Evolutionary conservation across 2,329 filamentous ascomycete genomes (phyloP).

Genomic region (Magnaporthiopsis rhizophila): DNA sequence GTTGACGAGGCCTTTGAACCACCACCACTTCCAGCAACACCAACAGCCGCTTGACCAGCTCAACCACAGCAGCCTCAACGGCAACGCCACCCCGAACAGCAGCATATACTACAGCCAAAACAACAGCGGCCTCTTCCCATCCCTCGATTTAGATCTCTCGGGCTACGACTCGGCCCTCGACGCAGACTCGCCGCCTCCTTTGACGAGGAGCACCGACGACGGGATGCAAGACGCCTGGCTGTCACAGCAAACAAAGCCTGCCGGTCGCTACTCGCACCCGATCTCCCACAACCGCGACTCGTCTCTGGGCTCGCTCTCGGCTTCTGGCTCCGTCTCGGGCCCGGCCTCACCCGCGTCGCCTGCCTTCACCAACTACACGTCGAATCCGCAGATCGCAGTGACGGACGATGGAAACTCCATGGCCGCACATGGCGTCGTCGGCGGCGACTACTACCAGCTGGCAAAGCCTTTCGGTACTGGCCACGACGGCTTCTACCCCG

Average conservation of each 20-base stretch:
- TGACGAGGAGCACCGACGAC: constrained; percentile 3
- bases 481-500: constrained; percentile 31
- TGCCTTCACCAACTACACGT: constrained; percentile 38
- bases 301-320: constrained; percentile 52
- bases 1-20: constrained; percentile 6
- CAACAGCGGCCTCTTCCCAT: not conserved
- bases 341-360: constrained; percentile 50
- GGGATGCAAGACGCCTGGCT: constrained; percentile 4
- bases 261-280: not conserved
- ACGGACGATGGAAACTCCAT: constrained; percentile 30
- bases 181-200: constrained; percentile 4
- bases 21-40: constrained; percentile 4
- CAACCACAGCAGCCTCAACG: not conserved
- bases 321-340: constrained; percentile 51
- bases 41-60: not conserved
- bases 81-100: not conserved
- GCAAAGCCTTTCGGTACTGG: constrained; percentile 27
- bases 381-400: constrained; percentile 44
- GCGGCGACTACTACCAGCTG: constrained; percentile 38
- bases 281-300: constrained; percentile 49
- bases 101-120: not conserved
- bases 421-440: constrained; percentile 13
- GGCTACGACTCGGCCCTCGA: constrained; percentile 4
- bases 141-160: constrained; percentile 1
- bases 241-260: constrained; percentile 1